Base-by-base conservation (phyloP, 2,329 filamentous ascomycete species). In the Neonectria magnoliae region DNA sequence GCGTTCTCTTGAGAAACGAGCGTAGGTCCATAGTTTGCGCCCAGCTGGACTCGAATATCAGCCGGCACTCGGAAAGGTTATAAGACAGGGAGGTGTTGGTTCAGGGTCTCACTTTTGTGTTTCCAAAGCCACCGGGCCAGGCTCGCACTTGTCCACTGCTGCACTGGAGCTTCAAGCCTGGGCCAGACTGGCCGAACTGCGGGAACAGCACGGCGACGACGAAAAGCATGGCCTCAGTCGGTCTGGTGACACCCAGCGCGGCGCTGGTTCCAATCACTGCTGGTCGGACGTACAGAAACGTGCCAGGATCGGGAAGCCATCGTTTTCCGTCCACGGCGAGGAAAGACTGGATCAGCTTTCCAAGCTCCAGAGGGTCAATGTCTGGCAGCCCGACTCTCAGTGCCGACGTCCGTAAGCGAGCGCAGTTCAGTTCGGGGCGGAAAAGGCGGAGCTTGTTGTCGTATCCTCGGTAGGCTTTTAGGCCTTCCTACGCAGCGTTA, bases 391-490 rank as follows among this genome's bases (percentile, higher is more conserved):
- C 85, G 68, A 92, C 89, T 25, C 91, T 85, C 25, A 79, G 77
- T 25, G 81, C 77, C 5, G 82, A 84, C 53, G 78, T 78, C 50
- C 79, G 68, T 75, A 83, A 87, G 63, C 90, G 87, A 70, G 81
- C 81, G 69, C 84, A 84, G 77, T 92, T 92, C 68, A 85, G 82
- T 48, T 87, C 78, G 0, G 89, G 87, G n/a, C 90, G 85, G 82
- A 92, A 92, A 22, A 92, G 80, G 33, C 90, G 87, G 47, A 91
- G 81, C 71, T 85, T 86, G 70, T 86, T 85, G 74, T 92, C 89
- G 65, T 84, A 84, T 36, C 91, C 91, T 56, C 91, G 86, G 81
- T 93, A 93, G n/a, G 88, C 85, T 77, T 93, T 93, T 58, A 80
- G 68, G 6, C 91, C 91, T 78, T 93, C 55, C 44, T 47, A 47